Conservation (phyloP, 352 stramenopile species). For the Elongisporangium prolatum region DNA sequence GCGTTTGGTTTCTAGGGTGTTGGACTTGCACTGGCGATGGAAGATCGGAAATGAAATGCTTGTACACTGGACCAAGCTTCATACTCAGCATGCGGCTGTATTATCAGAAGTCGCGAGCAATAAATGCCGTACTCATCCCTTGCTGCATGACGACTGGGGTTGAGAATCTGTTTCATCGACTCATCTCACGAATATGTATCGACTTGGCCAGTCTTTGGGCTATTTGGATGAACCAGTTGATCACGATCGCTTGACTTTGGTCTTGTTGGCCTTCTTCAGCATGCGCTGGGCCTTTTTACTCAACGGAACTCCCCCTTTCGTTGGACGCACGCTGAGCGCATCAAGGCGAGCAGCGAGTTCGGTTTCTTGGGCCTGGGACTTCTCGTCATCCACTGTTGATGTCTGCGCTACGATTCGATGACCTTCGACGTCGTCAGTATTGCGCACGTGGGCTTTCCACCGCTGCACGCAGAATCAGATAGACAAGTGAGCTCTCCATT, state of each 20-base stretch:
- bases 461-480: constrained; percentile 12
- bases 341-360: constrained; percentile 12
- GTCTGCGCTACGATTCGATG: constrained; percentile 4
- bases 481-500: neutral
- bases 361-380: constrained; percentile 9
- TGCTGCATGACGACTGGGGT: no score
- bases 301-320: constrained; percentile 5
- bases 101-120: no score
- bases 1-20: no score
- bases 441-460: constrained; percentile 17
- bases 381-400: neutral
- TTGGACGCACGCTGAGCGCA: constrained; percentile 6
- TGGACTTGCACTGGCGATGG: no score
- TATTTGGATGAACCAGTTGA: no score
- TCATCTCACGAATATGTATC: no score
- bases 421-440: neutral
- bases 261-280: constrained; percentile 15
- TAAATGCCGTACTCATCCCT: no score
- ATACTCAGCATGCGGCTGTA: no score
- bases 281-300: constrained; percentile 51
- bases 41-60: no score
- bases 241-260: constrained; percentile 3
- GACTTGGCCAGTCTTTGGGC: no score
- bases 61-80: no score
- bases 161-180: no score